These are phyloP conservation scores for Fraxinus sp. DNA, from an alignment of 305 asterid genomes.

Conservation along the genomic window DNA sequence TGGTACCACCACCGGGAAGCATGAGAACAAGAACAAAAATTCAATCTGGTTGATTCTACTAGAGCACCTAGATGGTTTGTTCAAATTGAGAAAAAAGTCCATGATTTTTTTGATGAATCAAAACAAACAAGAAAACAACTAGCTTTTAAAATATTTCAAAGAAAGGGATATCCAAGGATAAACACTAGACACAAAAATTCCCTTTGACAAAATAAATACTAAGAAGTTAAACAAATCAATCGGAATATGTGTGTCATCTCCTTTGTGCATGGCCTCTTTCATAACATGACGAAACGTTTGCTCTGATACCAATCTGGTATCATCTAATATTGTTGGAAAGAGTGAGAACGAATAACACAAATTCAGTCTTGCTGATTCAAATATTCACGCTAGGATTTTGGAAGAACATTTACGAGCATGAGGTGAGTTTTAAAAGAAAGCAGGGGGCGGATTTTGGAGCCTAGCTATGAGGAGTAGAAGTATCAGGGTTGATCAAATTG, in stretches of 20 bases:
- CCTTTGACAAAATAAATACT: neutral
- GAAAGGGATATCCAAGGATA: neutral
- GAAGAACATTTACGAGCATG: neutral
- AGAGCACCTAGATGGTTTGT: neutral
- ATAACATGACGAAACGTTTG: neutral
- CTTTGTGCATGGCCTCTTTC: neutral
- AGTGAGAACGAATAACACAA: neutral
- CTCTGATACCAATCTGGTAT: neutral
- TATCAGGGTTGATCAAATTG: neutral
- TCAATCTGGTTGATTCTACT: neutral
- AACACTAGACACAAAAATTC: too few species aligned
- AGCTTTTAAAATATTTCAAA: neutral
- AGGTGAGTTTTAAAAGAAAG: neutral
- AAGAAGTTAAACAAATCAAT: neutral
- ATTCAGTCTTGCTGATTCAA: neutral
- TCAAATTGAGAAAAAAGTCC: neutral
- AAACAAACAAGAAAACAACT: neutral
- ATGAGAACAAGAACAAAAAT: neutral
- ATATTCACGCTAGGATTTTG: neutral
- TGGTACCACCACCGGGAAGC: neutral
- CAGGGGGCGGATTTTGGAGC: neutral
- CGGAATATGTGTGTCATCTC: neutral
- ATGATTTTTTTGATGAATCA: neutral
- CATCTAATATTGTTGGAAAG: neutral
- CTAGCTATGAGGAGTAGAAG: neutral